Percentiles rank a stretch among this genome's conserved stretches.
Conservation (phyloP, 352 stramenopile species). For the Globisporangium nagaii region DNA sequence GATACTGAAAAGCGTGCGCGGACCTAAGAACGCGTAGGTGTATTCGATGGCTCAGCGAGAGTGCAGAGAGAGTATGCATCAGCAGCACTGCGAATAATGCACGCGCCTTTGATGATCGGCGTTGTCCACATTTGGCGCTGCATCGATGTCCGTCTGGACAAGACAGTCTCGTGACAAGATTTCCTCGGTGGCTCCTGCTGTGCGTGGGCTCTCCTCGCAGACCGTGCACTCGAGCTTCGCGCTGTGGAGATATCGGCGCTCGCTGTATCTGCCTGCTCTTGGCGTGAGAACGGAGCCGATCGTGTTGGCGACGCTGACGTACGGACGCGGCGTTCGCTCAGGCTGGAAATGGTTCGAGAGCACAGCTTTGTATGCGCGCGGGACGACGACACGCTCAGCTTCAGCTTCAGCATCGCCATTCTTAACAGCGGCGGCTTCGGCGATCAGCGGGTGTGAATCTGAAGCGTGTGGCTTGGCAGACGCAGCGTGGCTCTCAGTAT, state of each 20-base stretch:
- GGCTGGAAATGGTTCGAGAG: constrained; percentile 38
- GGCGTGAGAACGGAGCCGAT: constrained; percentile 27
- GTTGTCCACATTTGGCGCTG: neutral
- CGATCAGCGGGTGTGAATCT: neutral
- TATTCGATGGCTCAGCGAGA: neutral
- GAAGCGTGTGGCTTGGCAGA: no score
- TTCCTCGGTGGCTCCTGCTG: neutral
- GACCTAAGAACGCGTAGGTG: constrained; percentile 55
- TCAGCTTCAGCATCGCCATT: no score
- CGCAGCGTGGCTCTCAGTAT: no score
- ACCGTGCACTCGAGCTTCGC: constrained; percentile 5
- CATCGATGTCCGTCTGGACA: constrained; percentile 15
- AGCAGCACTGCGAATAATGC: neutral
- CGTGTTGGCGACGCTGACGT: constrained; percentile 25
- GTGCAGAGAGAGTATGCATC: neutral
- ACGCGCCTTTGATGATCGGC: neutral
- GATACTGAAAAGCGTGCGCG: constrained; percentile 73
- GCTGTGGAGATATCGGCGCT: constrained; percentile 16
- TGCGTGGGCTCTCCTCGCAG: neutral
- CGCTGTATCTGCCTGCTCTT: constrained; percentile 13
- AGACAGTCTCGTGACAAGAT: neutral
- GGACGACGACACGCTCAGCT: constrained; percentile 19
- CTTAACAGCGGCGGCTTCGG: no score
- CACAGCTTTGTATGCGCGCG: constrained; percentile 25
- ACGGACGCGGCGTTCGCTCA: constrained; percentile 24